phyloP scores from a whole-genome alignment of 1,284 basidiomycete species.

The Vanrija sp. region DNA sequence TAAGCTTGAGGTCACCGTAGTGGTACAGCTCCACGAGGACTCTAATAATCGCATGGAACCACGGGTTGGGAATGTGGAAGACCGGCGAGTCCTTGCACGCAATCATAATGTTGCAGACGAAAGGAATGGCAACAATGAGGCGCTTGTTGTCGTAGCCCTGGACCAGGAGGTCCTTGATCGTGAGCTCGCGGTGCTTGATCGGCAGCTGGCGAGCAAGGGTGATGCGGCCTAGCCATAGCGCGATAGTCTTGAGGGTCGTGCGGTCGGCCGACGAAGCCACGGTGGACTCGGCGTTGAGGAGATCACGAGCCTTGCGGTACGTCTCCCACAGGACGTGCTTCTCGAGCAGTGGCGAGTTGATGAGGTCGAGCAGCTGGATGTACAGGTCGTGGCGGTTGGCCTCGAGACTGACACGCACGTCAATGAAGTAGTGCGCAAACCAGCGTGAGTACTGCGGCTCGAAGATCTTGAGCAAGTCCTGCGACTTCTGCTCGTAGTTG shows the following conservation, averaged over 20 bases:
- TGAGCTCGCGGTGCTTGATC: constrained; percentile 87
- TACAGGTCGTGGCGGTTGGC: constrained; percentile 97
- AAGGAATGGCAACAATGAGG: constrained; percentile 92
- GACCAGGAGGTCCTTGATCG: constrained; percentile 92
- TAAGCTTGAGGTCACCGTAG: constrained; percentile 92
- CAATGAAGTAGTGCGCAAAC: constrained; percentile 97
- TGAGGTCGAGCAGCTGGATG: constrained; percentile 81
- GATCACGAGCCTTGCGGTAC: constrained; percentile 72
- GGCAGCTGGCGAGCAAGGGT: constrained; percentile 89
- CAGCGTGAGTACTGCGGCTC: constrained; percentile 79
- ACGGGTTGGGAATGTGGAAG: constrained; percentile 95
- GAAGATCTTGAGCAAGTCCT: constrained; percentile 77
- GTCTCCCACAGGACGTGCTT: constrained; percentile 90
- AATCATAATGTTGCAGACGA: constrained; percentile 95
- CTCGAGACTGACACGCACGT: constrained; percentile 92
- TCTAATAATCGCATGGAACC: constrained; percentile 92
- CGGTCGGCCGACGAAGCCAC: constrained; percentile 81
- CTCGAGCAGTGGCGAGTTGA: constrained; percentile 63
- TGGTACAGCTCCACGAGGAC: constrained; percentile 94
- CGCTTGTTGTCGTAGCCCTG: constrained; percentile 93
- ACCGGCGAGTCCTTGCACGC: constrained; percentile 84
- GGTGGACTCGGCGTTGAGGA: constrained; percentile 91
- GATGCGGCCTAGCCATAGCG: constrained; percentile 89
- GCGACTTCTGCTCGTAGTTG: constrained; percentile 84
- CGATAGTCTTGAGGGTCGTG: constrained; percentile 86